phyloP scores from a whole-genome alignment of 2,329 filamentous ascomycete species.

The Nigrospora oryzae region DNA sequence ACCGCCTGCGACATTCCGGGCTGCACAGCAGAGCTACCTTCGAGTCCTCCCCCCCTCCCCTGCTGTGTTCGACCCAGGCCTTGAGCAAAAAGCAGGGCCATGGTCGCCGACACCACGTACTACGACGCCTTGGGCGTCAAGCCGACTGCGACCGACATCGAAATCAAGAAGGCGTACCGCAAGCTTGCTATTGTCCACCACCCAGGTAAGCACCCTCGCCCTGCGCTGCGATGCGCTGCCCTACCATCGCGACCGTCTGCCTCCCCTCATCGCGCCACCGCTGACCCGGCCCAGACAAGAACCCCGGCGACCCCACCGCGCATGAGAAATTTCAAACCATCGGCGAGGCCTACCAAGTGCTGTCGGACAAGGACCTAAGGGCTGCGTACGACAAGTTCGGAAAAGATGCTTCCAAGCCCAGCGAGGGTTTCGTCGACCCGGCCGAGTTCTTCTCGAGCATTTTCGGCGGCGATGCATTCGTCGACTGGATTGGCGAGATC shows the following conservation, averaged over 20 bases:
- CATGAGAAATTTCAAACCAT: constrained; percentile 92
- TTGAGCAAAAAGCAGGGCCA: constrained; percentile 27
- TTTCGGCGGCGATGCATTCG: constrained; percentile 92
- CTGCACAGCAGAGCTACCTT: too few relatives aligned
- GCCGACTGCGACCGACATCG: constrained; percentile 77
- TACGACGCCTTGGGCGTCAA: constrained; percentile 81
- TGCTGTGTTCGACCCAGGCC: too few relatives aligned
- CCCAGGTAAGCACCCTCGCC: constrained; percentile 48
- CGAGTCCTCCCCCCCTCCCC: too few relatives aligned
- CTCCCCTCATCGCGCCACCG: background rate
- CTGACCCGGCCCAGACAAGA: constrained; percentile 63
- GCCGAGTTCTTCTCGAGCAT: constrained; percentile 98
- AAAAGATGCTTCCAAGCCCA: constrained; percentile 87
- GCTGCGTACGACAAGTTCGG: constrained; percentile 95
- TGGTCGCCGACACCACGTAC: constrained; percentile 85
- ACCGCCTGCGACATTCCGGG: too few relatives aligned
- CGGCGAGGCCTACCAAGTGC: constrained; percentile 66
- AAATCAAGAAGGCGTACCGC: constrained; percentile 96
- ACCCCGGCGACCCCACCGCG: constrained; percentile 89
- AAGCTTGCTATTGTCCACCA: constrained; percentile 92
- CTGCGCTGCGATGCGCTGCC: background rate
- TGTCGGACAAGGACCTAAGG: constrained; percentile 79
- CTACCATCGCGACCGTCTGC: constrained; percentile 1
- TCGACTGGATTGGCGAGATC: constrained; percentile 96
- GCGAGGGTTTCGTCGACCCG: constrained; percentile 89